These are phyloP conservation scores for Lipomyces oligophaga DNA, from an alignment of 805 yeast species.

Conservation along the genomic window DNA sequence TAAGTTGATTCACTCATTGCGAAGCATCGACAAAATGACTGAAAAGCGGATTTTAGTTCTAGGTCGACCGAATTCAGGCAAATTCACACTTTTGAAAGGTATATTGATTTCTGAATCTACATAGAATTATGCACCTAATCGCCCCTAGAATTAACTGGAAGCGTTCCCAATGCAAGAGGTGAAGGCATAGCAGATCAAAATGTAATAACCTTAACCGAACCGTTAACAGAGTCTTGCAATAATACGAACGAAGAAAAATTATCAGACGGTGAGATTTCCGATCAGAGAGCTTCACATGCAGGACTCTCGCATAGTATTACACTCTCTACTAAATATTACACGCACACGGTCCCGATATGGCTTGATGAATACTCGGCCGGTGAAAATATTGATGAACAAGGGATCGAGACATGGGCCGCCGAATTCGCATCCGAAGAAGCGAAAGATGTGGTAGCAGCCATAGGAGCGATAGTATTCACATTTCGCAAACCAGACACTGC, in stretches of 20 bases:
- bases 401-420: constrained; percentile 34
- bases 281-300: constrained; percentile 30
- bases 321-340: constrained; percentile 37
- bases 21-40: no score
- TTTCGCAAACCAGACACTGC: constrained; percentile 21
- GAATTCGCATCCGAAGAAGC: constrained; percentile 38
- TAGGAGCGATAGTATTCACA: constrained; percentile 39
- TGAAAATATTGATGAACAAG: constrained; percentile 27
- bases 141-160: neutral
- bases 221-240: neutral
- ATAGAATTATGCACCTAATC: neutral
- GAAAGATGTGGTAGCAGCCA: constrained; percentile 38
- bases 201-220: neutral
- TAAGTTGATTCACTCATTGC: no score
- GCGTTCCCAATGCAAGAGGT: constrained; percentile 10
- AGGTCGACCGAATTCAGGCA: constrained; percentile 39
- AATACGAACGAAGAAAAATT: neutral
- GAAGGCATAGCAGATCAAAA: neutral
- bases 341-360: constrained; percentile 37
- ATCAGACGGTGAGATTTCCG: neutral
- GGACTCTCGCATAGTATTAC: constrained; percentile 33
- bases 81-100: constrained; percentile 35
- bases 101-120: neutral
- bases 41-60: constrained; percentile 29
- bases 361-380: constrained; percentile 37